These are phyloP conservation scores for Canavalia ensiformis DNA, from an alignment of 306 rosid genomes.

Conservation along the genomic window DNA sequence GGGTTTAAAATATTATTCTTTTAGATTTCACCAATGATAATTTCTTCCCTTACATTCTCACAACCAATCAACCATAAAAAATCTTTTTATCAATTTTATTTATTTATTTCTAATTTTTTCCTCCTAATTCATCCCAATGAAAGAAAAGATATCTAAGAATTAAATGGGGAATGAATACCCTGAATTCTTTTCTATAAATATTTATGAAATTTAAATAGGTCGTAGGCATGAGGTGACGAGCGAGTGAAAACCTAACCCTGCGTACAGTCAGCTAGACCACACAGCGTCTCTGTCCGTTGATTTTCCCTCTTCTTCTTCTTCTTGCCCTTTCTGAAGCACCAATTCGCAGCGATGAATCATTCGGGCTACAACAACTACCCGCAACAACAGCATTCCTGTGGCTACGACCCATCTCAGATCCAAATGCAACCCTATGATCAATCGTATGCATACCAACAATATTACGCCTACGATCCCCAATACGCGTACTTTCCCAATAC, in stretches of 20 bases:
- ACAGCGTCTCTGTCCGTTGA: not conserved
- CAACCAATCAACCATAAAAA: too few relatives aligned
- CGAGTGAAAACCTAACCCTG: not conserved
- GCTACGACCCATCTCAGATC: slow-evolving; percentile 54
- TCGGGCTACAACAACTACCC: slow-evolving; percentile 35
- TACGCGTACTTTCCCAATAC: slow-evolving; percentile 46
- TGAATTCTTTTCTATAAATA: too few relatives aligned
- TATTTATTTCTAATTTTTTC: too few relatives aligned
- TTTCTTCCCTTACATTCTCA: too few relatives aligned
- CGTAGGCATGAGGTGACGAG: not conserved
- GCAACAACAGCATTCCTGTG: slow-evolving; percentile 38
- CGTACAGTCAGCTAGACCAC: not conserved
- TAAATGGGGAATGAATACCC: too few relatives aligned
- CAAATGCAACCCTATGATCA: slow-evolving; percentile 55
- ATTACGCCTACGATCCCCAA: slow-evolving; percentile 52
- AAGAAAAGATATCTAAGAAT: too few relatives aligned
- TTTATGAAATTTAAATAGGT: too few relatives aligned
- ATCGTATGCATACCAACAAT: slow-evolving; percentile 49
- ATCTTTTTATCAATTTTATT: too few relatives aligned
- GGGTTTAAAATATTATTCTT: too few relatives aligned
- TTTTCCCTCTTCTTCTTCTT: not conserved
- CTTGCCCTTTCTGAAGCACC: not conserved
- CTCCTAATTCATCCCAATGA: too few relatives aligned
- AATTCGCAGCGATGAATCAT: slow-evolving; percentile 46
- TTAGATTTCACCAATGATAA: too few relatives aligned